A percentile compares a stretch with the other conserved stretches of the same genome.
Conservation (phyloP, 352 stramenopile genomes). For the Pythium brachiatum region DNA sequence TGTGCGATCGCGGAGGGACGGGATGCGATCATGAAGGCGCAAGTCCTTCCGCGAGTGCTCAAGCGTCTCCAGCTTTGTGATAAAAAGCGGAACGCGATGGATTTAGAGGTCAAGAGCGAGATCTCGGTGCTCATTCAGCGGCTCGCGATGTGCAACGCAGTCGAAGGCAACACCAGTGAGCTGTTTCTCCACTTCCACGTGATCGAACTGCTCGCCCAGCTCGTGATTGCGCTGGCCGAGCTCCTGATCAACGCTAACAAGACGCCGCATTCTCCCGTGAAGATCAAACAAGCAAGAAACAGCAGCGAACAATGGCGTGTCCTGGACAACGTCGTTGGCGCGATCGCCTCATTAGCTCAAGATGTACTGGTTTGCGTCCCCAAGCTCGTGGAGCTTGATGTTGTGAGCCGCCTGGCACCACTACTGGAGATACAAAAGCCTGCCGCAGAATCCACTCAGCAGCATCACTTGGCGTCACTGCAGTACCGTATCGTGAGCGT, state of each 20-base stretch:
- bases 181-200: constrained; percentile 69
- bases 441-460: constrained; percentile 3
- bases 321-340: constrained; percentile 43
- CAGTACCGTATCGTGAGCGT: constrained; percentile 53
- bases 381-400: constrained; percentile 38
- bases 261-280: not conserved
- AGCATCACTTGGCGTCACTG: constrained; percentile 30
- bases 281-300: not conserved
- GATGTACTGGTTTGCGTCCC: constrained; percentile 64
- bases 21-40: constrained; percentile 51
- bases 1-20: constrained; percentile 60
- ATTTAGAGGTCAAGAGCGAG: constrained; percentile 63
- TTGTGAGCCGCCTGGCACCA: constrained; percentile 38
- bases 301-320: constrained; percentile 31
- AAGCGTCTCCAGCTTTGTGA: constrained; percentile 61
- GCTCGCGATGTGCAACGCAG: constrained; percentile 49
- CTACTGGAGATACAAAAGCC: constrained; percentile 26
- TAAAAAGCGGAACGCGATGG: constrained; percentile 10
- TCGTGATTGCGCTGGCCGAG: constrained; percentile 21
- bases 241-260: constrained; percentile 19
- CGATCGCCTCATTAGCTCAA: constrained; percentile 57
- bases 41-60: constrained; percentile 64
- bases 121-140: constrained; percentile 53
- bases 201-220: constrained; percentile 41
- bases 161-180: constrained; percentile 66